Percentiles rank a stretch among this genome's conserved stretches.
phyloP scores from a whole-genome alignment of 2,329 filamentous ascomycete genomes.

The Helotiales sp. region DNA sequence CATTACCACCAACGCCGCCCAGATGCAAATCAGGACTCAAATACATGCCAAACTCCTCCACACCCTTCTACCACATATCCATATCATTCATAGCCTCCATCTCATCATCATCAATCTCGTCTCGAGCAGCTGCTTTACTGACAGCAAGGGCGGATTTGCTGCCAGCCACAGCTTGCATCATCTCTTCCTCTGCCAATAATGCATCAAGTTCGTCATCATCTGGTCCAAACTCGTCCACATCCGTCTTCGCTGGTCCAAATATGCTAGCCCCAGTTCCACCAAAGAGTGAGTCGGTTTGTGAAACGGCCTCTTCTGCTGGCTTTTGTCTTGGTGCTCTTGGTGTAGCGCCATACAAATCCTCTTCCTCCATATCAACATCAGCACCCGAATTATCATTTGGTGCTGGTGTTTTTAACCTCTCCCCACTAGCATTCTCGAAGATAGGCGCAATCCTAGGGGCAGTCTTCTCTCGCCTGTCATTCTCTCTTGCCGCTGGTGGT shows the following conservation, averaged over 20 bases:
- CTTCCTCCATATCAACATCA: constrained; percentile 26
- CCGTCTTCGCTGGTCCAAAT: constrained; percentile 35
- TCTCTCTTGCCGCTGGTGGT: constrained; percentile 36
- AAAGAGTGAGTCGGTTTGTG: constrained; percentile 33
- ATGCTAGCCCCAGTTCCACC: constrained; percentile 32
- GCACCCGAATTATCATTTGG: constrained; percentile 49
- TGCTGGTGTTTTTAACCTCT: constrained; percentile 41
- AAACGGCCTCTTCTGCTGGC: constrained; percentile 31
- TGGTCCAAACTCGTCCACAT: constrained; percentile 34
- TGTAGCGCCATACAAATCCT: constrained; percentile 58
- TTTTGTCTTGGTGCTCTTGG: constrained; percentile 43
- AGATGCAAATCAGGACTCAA: background rate
- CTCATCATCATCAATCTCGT: constrained; percentile 51
- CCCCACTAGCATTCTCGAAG: constrained; percentile 39
- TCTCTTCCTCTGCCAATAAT: constrained; percentile 35
- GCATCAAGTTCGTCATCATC: constrained; percentile 43
- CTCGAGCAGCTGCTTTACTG: constrained; percentile 29
- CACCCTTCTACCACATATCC: constrained; percentile 42
- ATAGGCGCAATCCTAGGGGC: constrained; percentile 47
- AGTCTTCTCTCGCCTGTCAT: constrained; percentile 38
- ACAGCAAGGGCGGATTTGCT: constrained; percentile 29
- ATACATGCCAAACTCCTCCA: constrained; percentile 12
- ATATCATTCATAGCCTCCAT: constrained; percentile 69
- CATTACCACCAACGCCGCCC: background rate
- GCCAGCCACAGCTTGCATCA: constrained; percentile 33